Evolutionary conservation across 805 yeast species (phyloP), one percentile per base, ranked within the genome.

Genomic region (Sugiyamaella floridensis): DNA sequence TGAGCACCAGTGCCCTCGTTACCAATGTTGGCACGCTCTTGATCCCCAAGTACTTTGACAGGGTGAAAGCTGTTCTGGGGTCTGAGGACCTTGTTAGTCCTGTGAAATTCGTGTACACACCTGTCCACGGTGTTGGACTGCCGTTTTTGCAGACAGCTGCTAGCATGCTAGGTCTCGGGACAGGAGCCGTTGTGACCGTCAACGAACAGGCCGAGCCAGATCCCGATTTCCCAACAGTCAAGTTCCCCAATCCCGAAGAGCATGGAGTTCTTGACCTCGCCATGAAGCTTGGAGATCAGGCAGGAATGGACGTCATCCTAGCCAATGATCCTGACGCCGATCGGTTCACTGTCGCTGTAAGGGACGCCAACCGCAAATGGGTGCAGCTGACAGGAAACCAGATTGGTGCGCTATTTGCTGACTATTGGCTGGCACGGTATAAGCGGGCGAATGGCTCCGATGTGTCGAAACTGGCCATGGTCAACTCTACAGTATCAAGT

Each of bases 271-370:
- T 93, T 51, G 85, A 81, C 58, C 63, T 84, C 49, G 92, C 96
- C 0, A 82, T 83, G 16, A 49, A 64, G 9, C 65, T 69, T 2
- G 97, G 96, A 0, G 82, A 86, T 42, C 60, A 61, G 5, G 65
- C 69, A 1, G 74, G 74, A 0, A 67, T 77, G 20, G 64, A 70
- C 2, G 65, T 89, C 29, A 92, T 92, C 1, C 61, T 92, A 1
- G 96, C 97, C 0, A 92, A 85, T 67, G 99, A 92, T 64, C 99
- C 99, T 0, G 99, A 92, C 68, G 99, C 98, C 0, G 99, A 92
- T 67, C 74, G 99, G 54, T 92, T 92, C 63, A 83, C 93, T 7
- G 85, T 80, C 9, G 96, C 96, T 0, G 77, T 86, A 16, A 81
- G 78, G 58, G 50, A 44, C n/a, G 60, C 56, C 2, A 49, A 58